Evolutionary conservation across 768 basidiomycete genomes (phyloP), one percentile per base, ranked within the genome.

Genomic region (Collybia sp.): DNA sequence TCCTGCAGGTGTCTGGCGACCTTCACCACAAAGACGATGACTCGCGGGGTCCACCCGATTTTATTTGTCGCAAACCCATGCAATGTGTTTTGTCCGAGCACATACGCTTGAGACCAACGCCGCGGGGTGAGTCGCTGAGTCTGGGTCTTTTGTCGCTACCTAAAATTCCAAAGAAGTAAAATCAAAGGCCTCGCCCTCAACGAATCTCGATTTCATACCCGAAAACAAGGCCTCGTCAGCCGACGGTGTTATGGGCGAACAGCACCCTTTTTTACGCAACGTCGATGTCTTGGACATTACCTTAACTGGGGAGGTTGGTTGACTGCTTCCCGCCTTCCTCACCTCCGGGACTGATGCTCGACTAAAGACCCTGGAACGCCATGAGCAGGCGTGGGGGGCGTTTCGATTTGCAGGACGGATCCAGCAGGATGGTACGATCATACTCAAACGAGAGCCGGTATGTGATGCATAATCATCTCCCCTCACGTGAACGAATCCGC

Each of bases 381-480:
- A 80, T 45, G 79, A 80, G 48, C 65, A 68, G 33, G 80, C 81
- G 6, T 89, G 87, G 84, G 83, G 80, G 4, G 76, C 78, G 10
- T 86, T 77, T 60, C 72, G 60, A 47, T 79, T 82, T 56, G 66
- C 69, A 10, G 87, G 87, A 41, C 67, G 76, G 18, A 70, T 86
- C 38, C 67, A 75, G 30, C 66, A 67, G 33, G 79, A 85, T 57
- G 86, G 85, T 13, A 61, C 70, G 53, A 73, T 89, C 50, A 67
- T 70, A 40, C 65, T 88, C 58, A 76, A 74, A 59, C 74, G 85
- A 58, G 72, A 79, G 63, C 76, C 82, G 53, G 83, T 85, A 54
- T 16, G 49, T 43, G 30, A 44, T 46, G 51, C 40, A 43, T 54
- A 46, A 43, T 30, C 35, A 12, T 36, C 19, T 35, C 17, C 10